Base-by-base conservation (phyloP, 1,139 yeast species). In the Hyphopichia pseudoburtonii region DNA sequence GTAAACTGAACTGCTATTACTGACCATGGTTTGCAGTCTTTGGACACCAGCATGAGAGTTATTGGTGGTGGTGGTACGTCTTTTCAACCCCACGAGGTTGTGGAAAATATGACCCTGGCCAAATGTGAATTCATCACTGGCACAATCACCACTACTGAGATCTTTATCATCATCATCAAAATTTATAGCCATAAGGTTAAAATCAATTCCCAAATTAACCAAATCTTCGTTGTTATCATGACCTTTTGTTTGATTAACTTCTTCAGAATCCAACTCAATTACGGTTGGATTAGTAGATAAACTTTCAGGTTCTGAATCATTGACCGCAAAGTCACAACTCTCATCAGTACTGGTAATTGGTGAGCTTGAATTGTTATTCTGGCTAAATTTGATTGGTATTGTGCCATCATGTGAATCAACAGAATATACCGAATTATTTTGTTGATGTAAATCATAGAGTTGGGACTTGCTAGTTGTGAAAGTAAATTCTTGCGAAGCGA, bases 281-380 rank as follows among this genome's bases (percentile, higher is more conserved):
- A 41, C 35, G 25, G 55, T 50, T 8, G 48, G 51, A 22, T 37
- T 40, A 7, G 60, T 55, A 5, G 57, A 52, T 15, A 56, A 36
- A 1, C 58, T 48, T 19, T 51, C 60, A 45, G 49, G 35, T n/a
- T n/a, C n/a, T 3, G 60, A 55, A 25, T 50, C 53, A 35, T 47
- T 53, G 40, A 55, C 51, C 19, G 7, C 19, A 25, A 46, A 26
- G 26, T 40, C 47, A 12, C 38, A 33, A 3, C 17, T 11, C 16
- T 24, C 28, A 17, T 24, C 28, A 15, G 22, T 24, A 15, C 40
- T 36, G 8, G 46, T 35, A 15, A 44, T 46, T 4, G 53, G 53
- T 5, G 49, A 45, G 10, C 4, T 4, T 11, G 51, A 43, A 16
- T 31, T 31, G 9, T 39, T 36, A 8, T 8, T 17, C 5, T 21